These are phyloP conservation scores for Ajuga chamaepitys DNA, from an alignment of 257 asterid species.

Conservation along the genomic window DNA sequence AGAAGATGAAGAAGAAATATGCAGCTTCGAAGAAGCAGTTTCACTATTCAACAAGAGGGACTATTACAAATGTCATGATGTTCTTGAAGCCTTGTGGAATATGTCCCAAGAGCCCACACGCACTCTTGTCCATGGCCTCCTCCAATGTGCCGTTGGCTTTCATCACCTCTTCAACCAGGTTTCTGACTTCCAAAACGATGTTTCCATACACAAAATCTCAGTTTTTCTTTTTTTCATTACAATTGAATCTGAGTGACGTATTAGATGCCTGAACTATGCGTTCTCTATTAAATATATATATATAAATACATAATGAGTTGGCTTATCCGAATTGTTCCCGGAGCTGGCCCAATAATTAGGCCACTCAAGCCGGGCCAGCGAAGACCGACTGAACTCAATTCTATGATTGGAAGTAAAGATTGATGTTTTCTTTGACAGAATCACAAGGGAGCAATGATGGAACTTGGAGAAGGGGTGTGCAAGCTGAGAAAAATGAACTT, in stretches of 20 bases:
- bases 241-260: no score
- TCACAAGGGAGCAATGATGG: conserved; percentile 94
- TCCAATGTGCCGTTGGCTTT: conserved; percentile 81
- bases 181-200: background rate
- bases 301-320: no score
- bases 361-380: no score
- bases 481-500: conserved; percentile 75
- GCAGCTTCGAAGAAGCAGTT: conserved; percentile 61
- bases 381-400: no score
- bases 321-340: no score
- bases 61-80: conserved; percentile 77
- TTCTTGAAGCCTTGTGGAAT: conserved; percentile 69
- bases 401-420: background rate
- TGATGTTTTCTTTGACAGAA: conserved; percentile 34
- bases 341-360: no score
- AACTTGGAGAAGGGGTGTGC: conserved; percentile 85
- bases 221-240: no score
- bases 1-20: conserved; percentile 30
- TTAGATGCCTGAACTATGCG: no score
- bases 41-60: conserved; percentile 59
- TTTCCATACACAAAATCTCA: no score
- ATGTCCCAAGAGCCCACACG: conserved; percentile 54
- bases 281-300: no score
- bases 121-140: conserved; percentile 60
- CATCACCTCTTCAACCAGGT: conserved; percentile 88